A percentile compares a stretch with the other conserved stretches of the same genome.
These are phyloP conservation scores for Gnomoniopsis sp. DNA, from an alignment of 2,329 filamentous ascomycete genomes.

Conservation along the genomic window DNA sequence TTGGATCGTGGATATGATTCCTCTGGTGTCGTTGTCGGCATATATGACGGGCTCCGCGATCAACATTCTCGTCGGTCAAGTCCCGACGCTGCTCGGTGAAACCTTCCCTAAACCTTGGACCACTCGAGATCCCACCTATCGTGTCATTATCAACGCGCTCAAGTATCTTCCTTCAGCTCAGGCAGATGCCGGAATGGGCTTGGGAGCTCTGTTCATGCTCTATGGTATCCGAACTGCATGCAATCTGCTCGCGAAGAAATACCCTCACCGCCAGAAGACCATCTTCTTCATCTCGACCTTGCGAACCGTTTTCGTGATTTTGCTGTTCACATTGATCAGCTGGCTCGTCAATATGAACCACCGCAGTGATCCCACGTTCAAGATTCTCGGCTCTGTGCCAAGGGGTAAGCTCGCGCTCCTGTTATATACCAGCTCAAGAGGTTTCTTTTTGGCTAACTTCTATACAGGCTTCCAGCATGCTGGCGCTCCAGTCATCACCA, in stretches of 20 bases:
- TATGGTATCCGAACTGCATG: slow-evolving; percentile 71
- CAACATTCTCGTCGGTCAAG: slow-evolving; percentile 80
- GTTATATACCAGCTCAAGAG: background rate
- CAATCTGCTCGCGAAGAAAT: slow-evolving; percentile 63
- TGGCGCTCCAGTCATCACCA: slow-evolving; percentile 66
- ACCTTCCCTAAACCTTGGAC: slow-evolving; percentile 53
- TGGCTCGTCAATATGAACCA: slow-evolving; percentile 75
- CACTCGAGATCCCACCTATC: slow-evolving; percentile 75
- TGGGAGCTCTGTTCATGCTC: slow-evolving; percentile 75
- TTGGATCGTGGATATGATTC: slow-evolving; percentile 91
- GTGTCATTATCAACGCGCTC: slow-evolving; percentile 78
- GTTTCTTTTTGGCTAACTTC: slow-evolving; percentile 7
- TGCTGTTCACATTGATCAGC: slow-evolving; percentile 89
- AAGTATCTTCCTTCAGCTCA: slow-evolving; percentile 64
- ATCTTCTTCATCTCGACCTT: slow-evolving; percentile 92
- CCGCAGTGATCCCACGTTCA: slow-evolving; percentile 63
- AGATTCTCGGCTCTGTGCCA: slow-evolving; percentile 72
- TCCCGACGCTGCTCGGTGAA: slow-evolving; percentile 79
- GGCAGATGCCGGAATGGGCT: slow-evolving; percentile 82
- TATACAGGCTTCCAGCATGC: slow-evolving; percentile 73
- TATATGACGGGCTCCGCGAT: slow-evolving; percentile 97
- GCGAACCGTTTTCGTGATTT: slow-evolving; percentile 84
- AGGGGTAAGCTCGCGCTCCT: slow-evolving; percentile 49
- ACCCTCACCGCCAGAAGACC: slow-evolving; percentile 65
- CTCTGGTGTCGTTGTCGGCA: slow-evolving; percentile 82